Base-by-base conservation (phyloP, 75 land plant species). In the Selaginella tamariscina region DNA sequence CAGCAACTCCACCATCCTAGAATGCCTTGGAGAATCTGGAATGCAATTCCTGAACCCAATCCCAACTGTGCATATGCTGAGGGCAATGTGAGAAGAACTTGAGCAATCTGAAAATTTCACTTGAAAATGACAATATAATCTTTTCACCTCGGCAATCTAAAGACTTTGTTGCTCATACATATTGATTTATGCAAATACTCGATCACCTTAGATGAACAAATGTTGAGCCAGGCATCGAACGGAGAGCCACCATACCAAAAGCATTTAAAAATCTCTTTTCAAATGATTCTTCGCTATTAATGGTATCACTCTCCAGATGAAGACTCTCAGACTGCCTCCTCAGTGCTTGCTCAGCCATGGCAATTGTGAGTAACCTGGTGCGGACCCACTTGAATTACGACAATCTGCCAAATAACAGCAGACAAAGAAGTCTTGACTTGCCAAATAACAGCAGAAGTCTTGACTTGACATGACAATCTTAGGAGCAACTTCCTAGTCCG, bases 1-100 rank as follows among this genome's bases (percentile, higher is more conserved):
- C 23, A 59, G 62, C 62, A 59, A 8, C n/a, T 27, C 62, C 62
- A 59, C n/a, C 62, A 59, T 8, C 62, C 62, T 5, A 59, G n/a
- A n/a, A 59, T 9, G 2, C 62, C 62, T 9, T 59, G 21, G 24
- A 59, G 62, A n/a, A 59, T 8, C 26, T 59, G 62, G 62, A 23
- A 59, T 9, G 8, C 21, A 8, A 59, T 59, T 27, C 62, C 62
- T 2, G 62, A 59, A n/a, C 18, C 62, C 21, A 59, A n/a, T 23
- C 62, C 62, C 18, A 59, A 8, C 23, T 59, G 62, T 2, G 62
- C 62, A n/a, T 9, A 59, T 8, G 62, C 8, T 2, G 8, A 59
- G 26, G 62, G 62, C 9, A 59, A 59, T 8, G 62, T 23, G 23
- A 59, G 62, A 21, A 59, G 62, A 21, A 59, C 62, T 27, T 59